Evolutionary conservation across 192 early-diverging fungal genomes (phyloP), one percentile per base, ranked within the genome.

Genomic region (Entophlyctis helioformis): DNA sequence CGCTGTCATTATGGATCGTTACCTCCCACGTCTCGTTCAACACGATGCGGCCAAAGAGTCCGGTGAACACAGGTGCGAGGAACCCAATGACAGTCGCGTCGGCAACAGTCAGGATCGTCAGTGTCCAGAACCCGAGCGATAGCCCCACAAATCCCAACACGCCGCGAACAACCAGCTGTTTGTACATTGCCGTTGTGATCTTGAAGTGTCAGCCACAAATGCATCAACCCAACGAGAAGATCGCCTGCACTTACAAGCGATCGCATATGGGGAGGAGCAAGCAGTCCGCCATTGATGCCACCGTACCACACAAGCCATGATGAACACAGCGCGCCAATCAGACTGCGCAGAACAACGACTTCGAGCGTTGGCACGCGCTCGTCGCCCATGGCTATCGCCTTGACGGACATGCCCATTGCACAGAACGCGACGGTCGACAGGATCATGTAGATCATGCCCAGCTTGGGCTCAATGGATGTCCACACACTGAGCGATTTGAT

Each of bases 31-130:
- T 39, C 22, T 60, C 58, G n/a, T 50, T 50, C 18, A 60, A 23
- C n/a, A 60, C 27, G 13, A 60, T n/a, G 5, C 39, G 33, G 15
- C 51, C 58, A 9, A 60, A 34, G 16, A 60, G 40, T 37, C 51
- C 58, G 18, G 52, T 55, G 31, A 60, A 60, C 8, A 50, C 39
- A 2, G 58, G 58, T 2, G 38, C 31, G 21, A 60, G 43, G 31
- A 60, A 60, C 19, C 58, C 52, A 13, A 60, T 27, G 23, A 54
- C 58, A 12, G 58, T 60, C 21, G 58, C 44, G 23, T 60, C 58
- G 2, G 33, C 58, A 44, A 60, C 21, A 2, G 39, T 49, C 15
- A 60, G 41, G 27, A 54, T 28, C 15, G 44, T 41, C 32, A 60
- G 31, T 12, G 58, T 51, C 4, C 15, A 53, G 46, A 43, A 60